Percentiles rank a stretch among this genome's conserved stretches.
Conservation (phyloP, 371 early-diverging fungal species). For the Mucor piriformis region DNA sequence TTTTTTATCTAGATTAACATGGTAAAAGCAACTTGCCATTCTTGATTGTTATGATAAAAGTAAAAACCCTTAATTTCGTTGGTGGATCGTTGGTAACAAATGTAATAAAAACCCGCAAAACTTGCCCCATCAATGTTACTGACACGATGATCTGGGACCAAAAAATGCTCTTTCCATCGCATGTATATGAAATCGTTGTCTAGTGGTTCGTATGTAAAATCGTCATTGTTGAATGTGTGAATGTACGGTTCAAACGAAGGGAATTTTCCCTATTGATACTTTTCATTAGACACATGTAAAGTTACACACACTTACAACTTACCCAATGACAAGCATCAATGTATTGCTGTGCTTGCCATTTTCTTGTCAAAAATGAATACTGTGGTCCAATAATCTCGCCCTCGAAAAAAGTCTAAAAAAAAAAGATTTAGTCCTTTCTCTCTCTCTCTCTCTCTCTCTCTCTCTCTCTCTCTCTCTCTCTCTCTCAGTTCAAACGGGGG, state of each 20-base stretch:
- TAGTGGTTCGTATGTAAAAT: slow-evolving; percentile 68
- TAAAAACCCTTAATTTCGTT: slow-evolving; percentile 88
- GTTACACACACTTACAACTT: too few species aligned
- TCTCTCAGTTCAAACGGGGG: too few species aligned
- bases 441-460: too few species aligned
- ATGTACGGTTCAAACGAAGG: slow-evolving; percentile 66
- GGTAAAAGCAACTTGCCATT: slow-evolving; percentile 54
- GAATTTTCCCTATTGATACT: slow-evolving; percentile 53
- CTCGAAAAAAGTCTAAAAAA: slow-evolving; percentile 75
- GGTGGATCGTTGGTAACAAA: slow-evolving; percentile 80
- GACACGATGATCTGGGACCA: slow-evolving; percentile 93
- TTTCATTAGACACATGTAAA: too few species aligned
- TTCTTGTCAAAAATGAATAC: slow-evolving; percentile 79
- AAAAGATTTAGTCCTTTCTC: not conserved
- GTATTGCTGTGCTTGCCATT: slow-evolving; percentile 83
- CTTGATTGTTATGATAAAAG: slow-evolving; percentile 76
- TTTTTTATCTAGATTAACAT: too few species aligned
- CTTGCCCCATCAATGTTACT: slow-evolving; percentile 86
- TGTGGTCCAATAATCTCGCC: slow-evolving; percentile 83
- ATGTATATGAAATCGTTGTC: slow-evolving; percentile 79
- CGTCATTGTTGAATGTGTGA: slow-evolving; percentile 71
- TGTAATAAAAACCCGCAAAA: slow-evolving; percentile 96
- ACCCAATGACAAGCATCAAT: slow-evolving; percentile 86
- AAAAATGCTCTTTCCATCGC: slow-evolving; percentile 97
- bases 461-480: too few species aligned